Conservation (phyloP, 2,329 filamentous ascomycete species). For the Lecanoromycetidae sp. region DNA sequence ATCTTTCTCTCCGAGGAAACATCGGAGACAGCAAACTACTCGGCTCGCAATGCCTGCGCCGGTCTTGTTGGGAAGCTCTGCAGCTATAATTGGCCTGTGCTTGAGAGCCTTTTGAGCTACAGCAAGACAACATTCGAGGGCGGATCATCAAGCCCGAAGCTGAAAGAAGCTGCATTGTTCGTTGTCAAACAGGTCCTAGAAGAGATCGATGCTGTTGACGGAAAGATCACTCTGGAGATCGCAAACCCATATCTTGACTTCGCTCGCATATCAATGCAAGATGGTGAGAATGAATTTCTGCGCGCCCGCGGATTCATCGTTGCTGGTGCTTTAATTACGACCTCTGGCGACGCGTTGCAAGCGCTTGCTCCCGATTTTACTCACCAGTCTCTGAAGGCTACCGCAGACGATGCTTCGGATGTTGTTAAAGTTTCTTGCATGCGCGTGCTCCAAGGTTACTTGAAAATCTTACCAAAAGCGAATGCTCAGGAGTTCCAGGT, state of each 20-base stretch:
- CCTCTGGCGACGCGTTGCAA: conserved; percentile 45
- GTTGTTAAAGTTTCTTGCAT: conserved; percentile 88
- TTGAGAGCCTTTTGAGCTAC: conserved; percentile 68
- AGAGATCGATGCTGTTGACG: conserved; percentile 12
- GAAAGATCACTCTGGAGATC: conserved; percentile 4
- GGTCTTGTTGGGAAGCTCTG: conserved; percentile 86
- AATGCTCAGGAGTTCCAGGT: conserved; percentile 47
- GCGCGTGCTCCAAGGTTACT: conserved; percentile 63
- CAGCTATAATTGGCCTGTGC: conserved; percentile 59
- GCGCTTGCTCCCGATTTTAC: conserved; percentile 29
- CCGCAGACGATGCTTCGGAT: conserved; percentile 65
- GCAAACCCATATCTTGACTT: conserved; percentile 11
- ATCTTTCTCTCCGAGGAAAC: conserved; percentile 92
- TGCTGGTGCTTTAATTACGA: conserved; percentile 64
- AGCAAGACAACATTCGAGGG: conserved; percentile 59
- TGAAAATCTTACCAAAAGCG: conserved; percentile 41
- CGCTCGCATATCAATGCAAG: conserved; percentile 13
- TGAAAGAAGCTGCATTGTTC: conserved; percentile 16
- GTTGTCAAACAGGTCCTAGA: conserved; percentile 17
- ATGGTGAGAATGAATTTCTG: conserved; percentile 56
- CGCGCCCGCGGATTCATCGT: conserved; percentile 79
- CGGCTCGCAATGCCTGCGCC: conserved; percentile 79
- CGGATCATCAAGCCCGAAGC: conserved; percentile 24
- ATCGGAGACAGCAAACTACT: conserved; percentile 91
- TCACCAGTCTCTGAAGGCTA: conserved; percentile 61